Evolutionary conservation across 352 stramenopile species (phyloP).

Genomic region (Sclerospora graminicola): DNA sequence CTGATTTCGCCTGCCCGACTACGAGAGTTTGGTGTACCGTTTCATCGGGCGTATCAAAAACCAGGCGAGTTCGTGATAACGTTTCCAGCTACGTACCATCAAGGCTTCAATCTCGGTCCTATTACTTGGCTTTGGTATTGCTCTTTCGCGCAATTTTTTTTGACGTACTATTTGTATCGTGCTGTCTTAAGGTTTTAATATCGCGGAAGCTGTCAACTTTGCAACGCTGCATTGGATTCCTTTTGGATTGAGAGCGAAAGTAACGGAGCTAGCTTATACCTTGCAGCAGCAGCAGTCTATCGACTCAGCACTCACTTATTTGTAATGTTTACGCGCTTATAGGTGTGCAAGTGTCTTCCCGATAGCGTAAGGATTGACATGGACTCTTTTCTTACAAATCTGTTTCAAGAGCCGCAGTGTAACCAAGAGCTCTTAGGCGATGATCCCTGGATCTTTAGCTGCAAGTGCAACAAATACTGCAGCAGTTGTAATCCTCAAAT

Average conservation of each 20-base stretch:
- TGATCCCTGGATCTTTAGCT: slow-evolving; percentile 70
- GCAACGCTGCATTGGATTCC: slow-evolving; percentile 77
- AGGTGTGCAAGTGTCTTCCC: slow-evolving; percentile 79
- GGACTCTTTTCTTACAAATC: slow-evolving; percentile 63
- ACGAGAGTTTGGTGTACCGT: slow-evolving; percentile 76
- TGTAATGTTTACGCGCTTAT: neutral
- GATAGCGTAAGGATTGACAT: slow-evolving; percentile 83
- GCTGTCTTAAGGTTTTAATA: slow-evolving; percentile 68
- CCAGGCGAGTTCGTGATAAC: slow-evolving; percentile 90
- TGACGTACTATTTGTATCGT: neutral
- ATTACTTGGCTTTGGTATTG: neutral
- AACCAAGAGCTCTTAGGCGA: slow-evolving; percentile 29
- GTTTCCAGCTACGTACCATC: slow-evolving; percentile 84
- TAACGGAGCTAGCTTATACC: slow-evolving; percentile 5
- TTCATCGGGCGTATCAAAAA: slow-evolving; percentile 67
- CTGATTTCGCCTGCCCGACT: slow-evolving; percentile 81
- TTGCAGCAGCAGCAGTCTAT: neutral
- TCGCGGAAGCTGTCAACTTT: slow-evolving; percentile 88
- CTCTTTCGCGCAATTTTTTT: neutral
- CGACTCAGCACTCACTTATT: neutral
- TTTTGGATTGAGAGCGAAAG: slow-evolving; percentile 68
- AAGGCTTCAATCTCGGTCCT: slow-evolving; percentile 84
- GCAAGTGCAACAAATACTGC: slow-evolving; percentile 48
- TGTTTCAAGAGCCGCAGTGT: slow-evolving; percentile 35
- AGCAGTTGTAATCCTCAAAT: slow-evolving; percentile 42